Percentiles rank a stretch among this genome's conserved stretches.
Evolutionary conservation across 768 basidiomycete species (phyloP).

Genomic region (Russula sp.): DNA sequence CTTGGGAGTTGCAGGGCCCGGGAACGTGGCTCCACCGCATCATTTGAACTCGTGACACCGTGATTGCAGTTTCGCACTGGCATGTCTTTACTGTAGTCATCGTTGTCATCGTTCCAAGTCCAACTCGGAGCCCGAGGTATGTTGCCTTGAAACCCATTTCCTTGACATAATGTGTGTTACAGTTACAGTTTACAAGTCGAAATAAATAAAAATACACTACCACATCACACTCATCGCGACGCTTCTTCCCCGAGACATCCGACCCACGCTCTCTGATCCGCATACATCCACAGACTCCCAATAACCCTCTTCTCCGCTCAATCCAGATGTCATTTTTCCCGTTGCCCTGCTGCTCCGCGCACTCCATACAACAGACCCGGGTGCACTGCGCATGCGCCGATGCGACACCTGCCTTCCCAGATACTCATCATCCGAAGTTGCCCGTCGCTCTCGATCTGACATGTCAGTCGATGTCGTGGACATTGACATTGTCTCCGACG

Average conservation of each 20-base stretch:
- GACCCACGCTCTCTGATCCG: conserved; percentile 23
- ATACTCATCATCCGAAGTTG: conserved; percentile 15
- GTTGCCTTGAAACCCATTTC: no score
- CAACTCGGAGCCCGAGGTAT: no score
- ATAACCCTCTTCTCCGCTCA: conserved; percentile 26
- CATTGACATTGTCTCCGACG: conserved; percentile 25
- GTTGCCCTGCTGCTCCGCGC: conserved; percentile 24
- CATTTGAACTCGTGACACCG: no score
- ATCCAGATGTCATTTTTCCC: conserved; percentile 16
- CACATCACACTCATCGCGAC: conserved; percentile 26
- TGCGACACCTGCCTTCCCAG: conserved; percentile 22
- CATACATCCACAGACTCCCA: conserved; percentile 28
- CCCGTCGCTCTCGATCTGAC: conserved; percentile 15
- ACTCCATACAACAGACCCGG: conserved; percentile 28
- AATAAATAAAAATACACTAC: conserved; percentile 8
- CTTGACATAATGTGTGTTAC: not conserved
- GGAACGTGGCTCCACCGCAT: no score
- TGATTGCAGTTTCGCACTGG: no score
- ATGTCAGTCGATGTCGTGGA: conserved; percentile 25
- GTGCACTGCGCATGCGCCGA: conserved; percentile 29
- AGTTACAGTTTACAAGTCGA: not conserved
- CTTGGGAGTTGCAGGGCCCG: no score
- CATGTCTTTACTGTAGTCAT: no score
- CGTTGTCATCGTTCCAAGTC: no score
- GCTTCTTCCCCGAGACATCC: conserved; percentile 24